These are phyloP conservation scores for Pyrenopolyporus hunteri DNA, from an alignment of 495 filamentous ascomycete species.

Conservation along the genomic window DNA sequence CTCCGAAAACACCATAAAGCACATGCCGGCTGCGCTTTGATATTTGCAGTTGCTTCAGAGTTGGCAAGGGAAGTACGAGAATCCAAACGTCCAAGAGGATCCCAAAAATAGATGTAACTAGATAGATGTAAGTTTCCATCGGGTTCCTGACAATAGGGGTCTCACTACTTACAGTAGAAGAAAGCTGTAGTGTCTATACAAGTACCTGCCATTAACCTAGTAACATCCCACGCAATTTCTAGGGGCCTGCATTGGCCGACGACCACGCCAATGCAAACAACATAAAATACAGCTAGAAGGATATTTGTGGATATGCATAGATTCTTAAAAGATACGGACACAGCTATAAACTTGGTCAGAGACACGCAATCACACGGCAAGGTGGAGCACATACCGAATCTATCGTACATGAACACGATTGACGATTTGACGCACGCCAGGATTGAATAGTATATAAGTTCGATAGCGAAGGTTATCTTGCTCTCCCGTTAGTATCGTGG, in stretches of 20 bases:
- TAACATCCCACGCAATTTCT: constrained; percentile 54
- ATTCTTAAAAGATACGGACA: constrained; percentile 41
- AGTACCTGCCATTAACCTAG: constrained; percentile 36
- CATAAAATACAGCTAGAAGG: constrained; percentile 47
- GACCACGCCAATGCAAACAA: constrained; percentile 46
- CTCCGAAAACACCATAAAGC: constrained; percentile 55
- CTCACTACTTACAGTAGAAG: constrained; percentile 52
- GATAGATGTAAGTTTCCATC: background rate
- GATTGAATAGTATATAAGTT: constrained; percentile 52
- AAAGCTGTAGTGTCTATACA: constrained; percentile 58
- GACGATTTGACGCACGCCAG: constrained; percentile 53
- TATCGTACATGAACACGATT: constrained; percentile 56
- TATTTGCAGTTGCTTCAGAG: constrained; percentile 47
- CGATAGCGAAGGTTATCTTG: constrained; percentile 47
- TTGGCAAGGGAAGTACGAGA: constrained; percentile 55
- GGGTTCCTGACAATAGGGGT: background rate
- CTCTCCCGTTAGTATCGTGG: constrained; percentile 1
- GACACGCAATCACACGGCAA: background rate
- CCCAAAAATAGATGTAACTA: constrained; percentile 58
- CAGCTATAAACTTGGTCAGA: constrained; percentile 25
- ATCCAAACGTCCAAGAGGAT: constrained; percentile 61
- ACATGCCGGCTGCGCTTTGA: constrained; percentile 49
- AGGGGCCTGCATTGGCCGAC: constrained; percentile 55
- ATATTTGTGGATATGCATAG: constrained; percentile 45
- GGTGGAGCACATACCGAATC: constrained; percentile 48